phyloP scores from a whole-genome alignment of 2,329 filamentous ascomycete genomes.

The Neurospora crassa region DNA sequence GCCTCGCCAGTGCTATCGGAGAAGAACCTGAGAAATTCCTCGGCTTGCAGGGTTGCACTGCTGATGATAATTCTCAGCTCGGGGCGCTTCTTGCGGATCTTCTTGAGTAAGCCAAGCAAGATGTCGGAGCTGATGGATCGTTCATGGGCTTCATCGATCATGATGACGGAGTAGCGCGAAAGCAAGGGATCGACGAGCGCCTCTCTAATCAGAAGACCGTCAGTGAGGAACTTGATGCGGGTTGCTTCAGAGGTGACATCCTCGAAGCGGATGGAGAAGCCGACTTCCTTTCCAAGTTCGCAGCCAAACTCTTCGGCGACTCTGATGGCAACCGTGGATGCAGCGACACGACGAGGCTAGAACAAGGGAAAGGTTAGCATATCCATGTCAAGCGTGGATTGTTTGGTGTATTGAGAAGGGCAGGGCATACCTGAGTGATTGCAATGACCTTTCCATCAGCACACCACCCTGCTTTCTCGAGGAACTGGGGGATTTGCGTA shows the following conservation, averaged over 20 bases:
- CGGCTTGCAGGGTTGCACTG: slow-evolving; percentile 86
- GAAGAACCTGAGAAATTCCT: slow-evolving; percentile 79
- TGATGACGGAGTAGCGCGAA: slow-evolving; percentile 86
- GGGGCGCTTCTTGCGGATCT: slow-evolving; percentile 69
- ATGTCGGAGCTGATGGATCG: slow-evolving; percentile 88
- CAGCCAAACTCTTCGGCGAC: slow-evolving; percentile 86
- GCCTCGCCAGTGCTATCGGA: slow-evolving; percentile 28
- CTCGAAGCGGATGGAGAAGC: slow-evolving; percentile 88
- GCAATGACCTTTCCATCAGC: slow-evolving; percentile 72
- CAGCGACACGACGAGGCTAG: slow-evolving; percentile 80
- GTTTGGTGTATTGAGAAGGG: slow-evolving; percentile 5
- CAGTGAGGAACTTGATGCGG: slow-evolving; percentile 89
- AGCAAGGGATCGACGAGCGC: slow-evolving; percentile 87
- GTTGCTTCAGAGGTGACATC: slow-evolving; percentile 81
- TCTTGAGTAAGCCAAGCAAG: slow-evolving; percentile 80
- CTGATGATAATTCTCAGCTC: slow-evolving; percentile 85
- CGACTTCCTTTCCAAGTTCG: slow-evolving; percentile 80
- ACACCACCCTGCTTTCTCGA: slow-evolving; percentile 85
- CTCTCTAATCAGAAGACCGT: slow-evolving; percentile 83
- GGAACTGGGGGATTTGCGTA: slow-evolving; percentile 87
- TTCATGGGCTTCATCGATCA: slow-evolving; percentile 97
- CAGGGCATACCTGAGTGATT: slow-evolving; percentile 67
- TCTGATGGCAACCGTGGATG: slow-evolving; percentile 76
- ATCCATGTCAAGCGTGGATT: background rate
- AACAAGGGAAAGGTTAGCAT: slow-evolving; percentile 5